phyloP scores from a whole-genome alignment of 208 protist species.

The Leishmania turanica region DNA sequence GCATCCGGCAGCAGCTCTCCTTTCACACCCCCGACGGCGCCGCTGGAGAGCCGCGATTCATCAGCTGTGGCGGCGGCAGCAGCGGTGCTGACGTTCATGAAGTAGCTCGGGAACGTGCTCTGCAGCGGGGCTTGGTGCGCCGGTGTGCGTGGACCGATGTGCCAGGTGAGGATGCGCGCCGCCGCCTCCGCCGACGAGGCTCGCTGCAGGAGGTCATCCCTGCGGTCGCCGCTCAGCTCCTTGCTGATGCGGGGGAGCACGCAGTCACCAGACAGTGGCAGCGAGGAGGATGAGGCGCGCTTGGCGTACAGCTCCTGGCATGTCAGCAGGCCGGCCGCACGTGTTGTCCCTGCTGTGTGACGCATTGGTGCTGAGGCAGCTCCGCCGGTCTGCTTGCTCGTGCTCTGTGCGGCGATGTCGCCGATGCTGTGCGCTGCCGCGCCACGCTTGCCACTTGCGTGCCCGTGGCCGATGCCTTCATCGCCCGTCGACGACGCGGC shows the following conservation, averaged over 20 bases:
- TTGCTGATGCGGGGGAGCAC: slow-evolving; percentile 5
- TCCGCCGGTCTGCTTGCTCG: background rate
- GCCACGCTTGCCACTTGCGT: background rate
- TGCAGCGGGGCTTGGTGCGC: slow-evolving; percentile 10
- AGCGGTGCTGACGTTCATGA: slow-evolving; percentile 8
- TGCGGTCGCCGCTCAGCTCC: background rate
- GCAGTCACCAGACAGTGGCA: background rate
- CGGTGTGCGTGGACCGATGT: slow-evolving; percentile 8
- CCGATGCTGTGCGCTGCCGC: background rate
- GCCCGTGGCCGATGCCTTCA: background rate
- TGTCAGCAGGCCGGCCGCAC: background rate
- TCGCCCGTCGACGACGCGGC: background rate
- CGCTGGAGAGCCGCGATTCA: background rate
- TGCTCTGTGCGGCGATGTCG: background rate
- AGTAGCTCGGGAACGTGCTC: background rate
- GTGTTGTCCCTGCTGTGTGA: background rate
- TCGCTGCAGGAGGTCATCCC: background rate
- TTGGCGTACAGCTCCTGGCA: slow-evolving; percentile 4
- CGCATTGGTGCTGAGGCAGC: background rate
- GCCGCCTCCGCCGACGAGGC: background rate
- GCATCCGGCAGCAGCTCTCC: background rate
- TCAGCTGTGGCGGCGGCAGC: background rate
- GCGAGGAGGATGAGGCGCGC: background rate
- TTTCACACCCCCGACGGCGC: background rate
- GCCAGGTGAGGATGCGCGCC: background rate